Evolutionary conservation across 495 filamentous ascomycete genomes (phyloP), one percentile per base, ranked within the genome.

Genomic region (Penicillium soppii): DNA sequence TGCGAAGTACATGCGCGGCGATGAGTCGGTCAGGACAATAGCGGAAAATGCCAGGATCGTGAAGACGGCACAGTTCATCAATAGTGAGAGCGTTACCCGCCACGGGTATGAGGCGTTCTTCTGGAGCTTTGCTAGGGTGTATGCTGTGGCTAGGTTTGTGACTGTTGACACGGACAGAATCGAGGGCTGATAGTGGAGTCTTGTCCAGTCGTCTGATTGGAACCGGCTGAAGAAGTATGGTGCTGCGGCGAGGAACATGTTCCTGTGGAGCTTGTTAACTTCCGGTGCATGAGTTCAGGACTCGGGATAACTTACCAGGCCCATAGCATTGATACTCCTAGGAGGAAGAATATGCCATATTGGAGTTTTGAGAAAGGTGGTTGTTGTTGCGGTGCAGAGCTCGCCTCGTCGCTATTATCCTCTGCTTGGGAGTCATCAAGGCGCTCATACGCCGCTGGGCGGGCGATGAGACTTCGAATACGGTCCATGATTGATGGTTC

Each of bases 171-270:
- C 84, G n/a, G 90, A 89, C 39, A 92, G 76, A 61, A 96, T 92
- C 40, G 90, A 82, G 3, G 91, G 83, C 61, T 96, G 91, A 69
- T 95, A 97, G 74, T 91, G 84, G 13, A 74, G 70, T 16, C 85
- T 79, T 45, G 92, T 84, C 76, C 82, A 87, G 37, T 83, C 74
- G 62, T 84, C 76, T 33, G 79, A 79, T 35, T 75, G 66, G 66
- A 99, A 96, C 50, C 95, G 91, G 43, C 69, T 74, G 61, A 92
- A 84, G 76, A 99, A 96, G 75, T 96, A 97, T 7, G 92, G 89
- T 10, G 89, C 89, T 7, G 92, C 91, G 15, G 95, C 94, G 53
- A 99, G 82, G 74, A 97, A 96, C 92, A 96, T 96, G 74, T 96
- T 97, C 92, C 92, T 96, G 1, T 37, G 44, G 6, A 25, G 39